Evolutionary conservation across 164 flowering plant genomes (phyloP).

Genomic region (Litsea cubeba): DNA sequence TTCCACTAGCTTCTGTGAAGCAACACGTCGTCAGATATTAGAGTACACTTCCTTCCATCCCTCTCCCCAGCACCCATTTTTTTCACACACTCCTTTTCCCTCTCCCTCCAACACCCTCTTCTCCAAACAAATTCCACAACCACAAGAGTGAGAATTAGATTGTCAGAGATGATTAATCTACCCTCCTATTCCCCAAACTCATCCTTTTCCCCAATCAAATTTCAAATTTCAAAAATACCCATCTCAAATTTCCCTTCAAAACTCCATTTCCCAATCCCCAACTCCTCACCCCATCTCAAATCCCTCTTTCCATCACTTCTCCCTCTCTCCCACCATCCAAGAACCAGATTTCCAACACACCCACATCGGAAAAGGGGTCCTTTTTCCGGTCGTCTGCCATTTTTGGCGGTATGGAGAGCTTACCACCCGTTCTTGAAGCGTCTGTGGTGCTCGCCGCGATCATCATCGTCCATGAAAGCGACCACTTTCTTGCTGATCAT

Average conservation of each 20-base stretch:
- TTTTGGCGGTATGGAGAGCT: constrained; percentile 48
- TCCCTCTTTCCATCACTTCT: constrained; percentile 22
- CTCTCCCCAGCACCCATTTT: too few relatives aligned
- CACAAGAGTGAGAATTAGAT: too few relatives aligned
- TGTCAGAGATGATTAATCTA: too few relatives aligned
- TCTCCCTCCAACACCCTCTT: too few relatives aligned
- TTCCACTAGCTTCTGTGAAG: too few relatives aligned
- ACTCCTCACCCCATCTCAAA: constrained; percentile 18
- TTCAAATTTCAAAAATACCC: too few relatives aligned
- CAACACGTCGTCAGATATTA: too few relatives aligned
- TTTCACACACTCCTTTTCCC: too few relatives aligned
- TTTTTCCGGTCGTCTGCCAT: constrained; percentile 43
- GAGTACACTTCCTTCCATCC: too few relatives aligned
- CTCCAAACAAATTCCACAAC: too few relatives aligned
- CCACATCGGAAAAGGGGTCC: constrained; percentile 24
- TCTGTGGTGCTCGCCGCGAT: constrained; percentile 75
- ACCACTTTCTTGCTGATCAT: constrained; percentile 87
- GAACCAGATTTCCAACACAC: constrained; percentile 14
- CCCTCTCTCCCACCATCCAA: background rate
- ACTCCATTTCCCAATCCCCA: background rate
- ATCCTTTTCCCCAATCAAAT: too few relatives aligned
- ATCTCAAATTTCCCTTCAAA: constrained; percentile 12
- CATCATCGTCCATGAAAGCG: constrained; percentile 82
- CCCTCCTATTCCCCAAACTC: too few relatives aligned
- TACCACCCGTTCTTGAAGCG: constrained; percentile 82